Conservation (phyloP, 495 filamentous ascomycete species). For the Xylaria longipes region DNA sequence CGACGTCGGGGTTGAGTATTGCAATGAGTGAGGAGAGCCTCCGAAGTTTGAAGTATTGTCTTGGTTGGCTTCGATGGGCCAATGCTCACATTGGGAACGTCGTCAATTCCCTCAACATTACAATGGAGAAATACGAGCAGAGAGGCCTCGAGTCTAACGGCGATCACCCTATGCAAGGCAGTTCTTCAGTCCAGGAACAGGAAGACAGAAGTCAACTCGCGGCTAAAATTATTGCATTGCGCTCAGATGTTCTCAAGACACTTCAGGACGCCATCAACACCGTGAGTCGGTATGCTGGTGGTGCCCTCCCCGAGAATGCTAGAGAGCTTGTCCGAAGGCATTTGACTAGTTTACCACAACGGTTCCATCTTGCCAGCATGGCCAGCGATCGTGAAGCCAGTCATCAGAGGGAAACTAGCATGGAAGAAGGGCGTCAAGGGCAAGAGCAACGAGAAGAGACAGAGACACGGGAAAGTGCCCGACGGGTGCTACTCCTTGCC, state of each 20-base stretch:
- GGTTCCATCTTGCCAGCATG: slow-evolving; percentile 66
- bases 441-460: slow-evolving; percentile 43
- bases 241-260: slow-evolving; percentile 74
- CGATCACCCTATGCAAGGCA: slow-evolving; percentile 31
- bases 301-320: slow-evolving; percentile 84
- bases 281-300: slow-evolving; percentile 83
- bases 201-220: slow-evolving; percentile 51
- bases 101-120: slow-evolving; percentile 69
- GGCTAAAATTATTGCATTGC: slow-evolving; percentile 70
- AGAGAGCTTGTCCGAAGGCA: slow-evolving; percentile 77
- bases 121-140: slow-evolving; percentile 78
- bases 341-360: slow-evolving; percentile 76
- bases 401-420: slow-evolving; percentile 45
- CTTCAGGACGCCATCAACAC: slow-evolving; percentile 77
- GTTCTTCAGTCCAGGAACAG: slow-evolving; percentile 32
- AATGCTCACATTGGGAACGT: slow-evolving; percentile 75
- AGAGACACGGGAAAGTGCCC: slow-evolving; percentile 58
- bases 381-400: slow-evolving; percentile 45
- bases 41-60: slow-evolving; percentile 75
- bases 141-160: slow-evolving; percentile 28
- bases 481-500: slow-evolving; percentile 78
- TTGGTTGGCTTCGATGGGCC: slow-evolving; percentile 76
- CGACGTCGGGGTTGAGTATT: slow-evolving; percentile 81
- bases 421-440: slow-evolving; percentile 31
- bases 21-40: slow-evolving; percentile 88